Evolutionary conservation across 345 rosid genomes (phyloP), one percentile per base, ranked within the genome.

Genomic region (Cardamine resedifolia): DNA sequence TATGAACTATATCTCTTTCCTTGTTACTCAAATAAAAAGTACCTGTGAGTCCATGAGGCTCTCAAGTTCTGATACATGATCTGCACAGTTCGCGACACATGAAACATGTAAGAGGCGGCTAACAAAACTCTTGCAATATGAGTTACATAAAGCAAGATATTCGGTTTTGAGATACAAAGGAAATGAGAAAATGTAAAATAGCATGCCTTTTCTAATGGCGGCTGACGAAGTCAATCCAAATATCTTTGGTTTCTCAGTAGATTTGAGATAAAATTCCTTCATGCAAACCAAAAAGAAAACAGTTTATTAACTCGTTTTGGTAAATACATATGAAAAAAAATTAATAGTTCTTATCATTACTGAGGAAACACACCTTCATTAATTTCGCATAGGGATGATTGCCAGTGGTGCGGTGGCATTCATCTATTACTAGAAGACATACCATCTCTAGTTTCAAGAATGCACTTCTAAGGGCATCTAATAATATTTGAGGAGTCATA

Each of bases 401-500:
- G 11, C 95, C 90, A 36, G 84, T 83, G 51, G 97, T 85, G 72
- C 69, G 92, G 71, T 91, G 96, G 79, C 97, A 95, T 78, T 95
- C 97, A 75, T 95, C 97, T 33, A 95, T 65, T 63, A 95, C 73
- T 23, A 91, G 56, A 77, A 95, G 83, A 77, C 81, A 77, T 66
- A 95, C 76, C 79, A 64, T 81, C 68, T 86, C 81, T 34, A 90
- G 44, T 74, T 77, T 87, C 78, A 95, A 59, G 73, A 80, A 91
- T 39, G 85, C 83, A 66, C 85, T 87, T 68, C 89, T 81, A 58
- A 95, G 82, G 56, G 89, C 86, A 83, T 95, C 89, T 76, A 88
- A 71, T 34, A 95, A 84, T 74, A 91, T 82, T 48, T 91, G 97
- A 16, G 97, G 97, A 68, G 96, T 95, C 97, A 95, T 89, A 50